Base-by-base conservation (phyloP, 1,284 basidiomycete species). In the Lignosus rhinocerotis region DNA sequence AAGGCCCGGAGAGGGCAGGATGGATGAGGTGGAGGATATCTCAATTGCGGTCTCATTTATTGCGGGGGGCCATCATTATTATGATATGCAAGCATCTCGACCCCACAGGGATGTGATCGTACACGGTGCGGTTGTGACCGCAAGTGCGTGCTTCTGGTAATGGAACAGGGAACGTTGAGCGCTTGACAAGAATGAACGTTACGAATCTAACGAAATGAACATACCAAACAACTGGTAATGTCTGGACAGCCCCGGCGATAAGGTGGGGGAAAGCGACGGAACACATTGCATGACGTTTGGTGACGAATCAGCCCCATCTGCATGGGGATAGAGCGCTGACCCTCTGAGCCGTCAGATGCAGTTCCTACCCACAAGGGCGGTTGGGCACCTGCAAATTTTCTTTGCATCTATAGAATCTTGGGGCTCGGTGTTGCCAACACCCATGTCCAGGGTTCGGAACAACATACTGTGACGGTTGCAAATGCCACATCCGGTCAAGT, bases 161-260 rank as follows among this genome's bases (percentile, higher is more conserved):
- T 38, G 17, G 32, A 43, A 52, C 30, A 25, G 14, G 10, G 14
- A 50, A 50, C 39, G 34, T 16, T 50, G 21, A 9, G 48, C 48
- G 48, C 48, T 19, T 25, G 36, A 30, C 11, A 25, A 25, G 49
- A 54, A 49, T 56, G 55, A 25, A 54, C 59, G 32, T 39, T 46
- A 14, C 12, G 45, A 10, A 34, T 38, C 45, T 45, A 48, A 38
- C 32, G 38, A 36, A n/a, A 49, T 41, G 46, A 21, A 44, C 53
- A 46, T 53, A 52, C 55, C 53, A 34, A 50, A 16, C 25, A 34
- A 7, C 61, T 46, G 58, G 58, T 19, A 16, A 32, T 42, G 39
- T 36, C 10, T 31, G 55, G 41, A 53, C 50, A 53, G 53, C 32
- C 34, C 58, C 58, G 58, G 61, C 58, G 61, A 63, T 63, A 60